Percentiles rank a stretch among this genome's conserved stretches.
phyloP scores from a whole-genome alignment of 1,139 yeast genomes.

The Hansenula sp. region DNA sequence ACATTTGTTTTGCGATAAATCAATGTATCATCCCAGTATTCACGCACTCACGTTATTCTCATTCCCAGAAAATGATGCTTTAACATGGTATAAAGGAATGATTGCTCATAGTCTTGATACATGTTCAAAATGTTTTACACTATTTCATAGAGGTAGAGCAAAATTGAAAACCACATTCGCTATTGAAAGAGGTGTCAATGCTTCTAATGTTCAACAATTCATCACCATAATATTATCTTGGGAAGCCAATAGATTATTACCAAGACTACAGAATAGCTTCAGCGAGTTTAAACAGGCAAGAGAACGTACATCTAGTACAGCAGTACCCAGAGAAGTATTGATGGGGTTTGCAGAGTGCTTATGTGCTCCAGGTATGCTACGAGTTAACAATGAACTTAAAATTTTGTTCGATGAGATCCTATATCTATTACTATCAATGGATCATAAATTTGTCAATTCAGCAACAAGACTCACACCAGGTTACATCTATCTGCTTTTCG shows the following conservation, averaged over 20 bases:
- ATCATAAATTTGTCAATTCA: slow-evolving; percentile 21
- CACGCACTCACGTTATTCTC: slow-evolving; percentile 58
- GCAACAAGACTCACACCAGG: slow-evolving; percentile 38
- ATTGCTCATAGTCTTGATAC: slow-evolving; percentile 35
- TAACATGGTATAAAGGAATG: slow-evolving; percentile 37
- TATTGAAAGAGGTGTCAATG: slow-evolving; percentile 43
- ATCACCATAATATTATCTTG: slow-evolving; percentile 46
- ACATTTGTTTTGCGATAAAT: slow-evolving; percentile 57
- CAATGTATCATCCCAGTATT: slow-evolving; percentile 42
- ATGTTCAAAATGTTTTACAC: slow-evolving; percentile 49
- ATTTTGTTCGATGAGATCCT: slow-evolving; percentile 29
- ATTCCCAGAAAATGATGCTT: slow-evolving; percentile 43
- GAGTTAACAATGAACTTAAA: slow-evolving; percentile 32
- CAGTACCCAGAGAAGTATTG: slow-evolving; percentile 24
- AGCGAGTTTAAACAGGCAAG: slow-evolving; percentile 12
- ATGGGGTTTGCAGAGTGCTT: slow-evolving; percentile 42
- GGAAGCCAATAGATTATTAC: slow-evolving; percentile 39
- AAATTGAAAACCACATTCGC: slow-evolving; percentile 48
- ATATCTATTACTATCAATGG: slow-evolving; percentile 23
- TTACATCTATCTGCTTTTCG: slow-evolving; percentile 45
- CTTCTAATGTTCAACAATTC: slow-evolving; percentile 45
- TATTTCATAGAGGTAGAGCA: slow-evolving; percentile 50
- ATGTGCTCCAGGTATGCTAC: slow-evolving; percentile 44
- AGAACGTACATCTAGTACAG: slow-evolving; percentile 11
- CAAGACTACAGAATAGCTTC: slow-evolving; percentile 26